Evolutionary conservation across 768 basidiomycete genomes (phyloP), one percentile per base, ranked within the genome.

Genomic region (Auriculariales sp.): DNA sequence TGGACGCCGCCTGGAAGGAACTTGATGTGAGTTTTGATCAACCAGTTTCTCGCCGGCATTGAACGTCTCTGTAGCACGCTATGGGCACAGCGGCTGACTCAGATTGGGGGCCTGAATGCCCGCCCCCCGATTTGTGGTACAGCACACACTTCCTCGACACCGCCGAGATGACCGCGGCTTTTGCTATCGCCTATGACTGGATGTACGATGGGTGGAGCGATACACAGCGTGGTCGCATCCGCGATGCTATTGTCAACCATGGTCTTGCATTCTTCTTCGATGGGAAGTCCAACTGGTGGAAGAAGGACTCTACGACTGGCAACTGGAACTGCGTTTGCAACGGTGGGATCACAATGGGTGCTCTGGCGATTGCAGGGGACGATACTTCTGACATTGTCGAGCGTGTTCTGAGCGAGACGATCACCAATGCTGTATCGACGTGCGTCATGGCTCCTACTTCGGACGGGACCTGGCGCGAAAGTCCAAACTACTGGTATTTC

Each of bases 241-340:
- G 60, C 57, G 62, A 59, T 61, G 62, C 64, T 11, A 76, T 98
- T 68, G 73, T 91, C 64, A 68, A 72, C 54, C 82, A 83, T 56
- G 95, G 91, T 50, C 75, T 99, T 25, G 64, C 59, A 50, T 76
- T 70, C 36, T 92, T 91, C 55, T 60, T 63, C 48, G 58, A 68
- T 35, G 54, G 60, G 27, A 72, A 68, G 47, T 68, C 69, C 25
- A 81, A 82, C 45, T 95, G 92, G 92, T 95, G 92, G 92, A 59
- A 34, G 46, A 47, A 47, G 48, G 71, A 55, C 47, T 73, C 69
- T 53, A 75, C 76, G 42, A 73, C 72, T 52, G 94, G 94, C 17
- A 99, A 98, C 71, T 99, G 95, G 95, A 99, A 99, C 64, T 97
- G 94, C 63, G 88, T 90, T 50, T 91, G 83, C 70, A 98, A 97